Conservation (phyloP, 169 alveolate species). For the Perkinsus olseni region DNA sequence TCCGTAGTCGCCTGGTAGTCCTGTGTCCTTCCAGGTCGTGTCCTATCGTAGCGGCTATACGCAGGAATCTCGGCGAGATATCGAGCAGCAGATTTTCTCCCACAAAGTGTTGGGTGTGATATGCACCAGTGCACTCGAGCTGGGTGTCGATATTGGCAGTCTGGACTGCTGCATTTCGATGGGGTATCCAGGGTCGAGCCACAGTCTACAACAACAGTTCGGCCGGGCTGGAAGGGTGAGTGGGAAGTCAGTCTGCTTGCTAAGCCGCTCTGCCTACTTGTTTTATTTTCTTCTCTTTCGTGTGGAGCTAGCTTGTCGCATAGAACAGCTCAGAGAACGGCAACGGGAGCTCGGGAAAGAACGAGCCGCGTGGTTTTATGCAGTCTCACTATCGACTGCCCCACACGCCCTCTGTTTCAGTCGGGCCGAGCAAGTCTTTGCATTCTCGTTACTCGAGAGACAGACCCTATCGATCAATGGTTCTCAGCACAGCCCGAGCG, state of each 20-base stretch:
- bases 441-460: background rate
- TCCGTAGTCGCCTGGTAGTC: no score
- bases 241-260: background rate
- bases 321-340: no score
- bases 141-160: constrained; percentile 39
- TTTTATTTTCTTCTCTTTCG: no score
- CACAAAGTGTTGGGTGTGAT: constrained; percentile 19
- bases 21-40: background rate
- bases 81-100: constrained; percentile 25
- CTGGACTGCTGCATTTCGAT: constrained; percentile 29
- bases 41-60: constrained; percentile 34
- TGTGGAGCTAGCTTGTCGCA: no score
- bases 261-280: no score
- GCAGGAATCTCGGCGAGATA: constrained; percentile 20
- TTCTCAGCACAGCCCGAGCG: background rate
- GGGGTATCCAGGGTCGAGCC: constrained; percentile 46
- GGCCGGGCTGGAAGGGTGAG: constrained; percentile 40
- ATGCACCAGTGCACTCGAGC: constrained; percentile 43
- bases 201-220: constrained; percentile 36
- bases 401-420: background rate
- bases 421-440: background rate
- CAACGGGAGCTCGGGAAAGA: no score
- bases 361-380: no score
- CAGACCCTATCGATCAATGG: background rate
- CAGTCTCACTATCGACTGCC: no score